A percentile compares a stretch with the other conserved stretches of the same genome.
phyloP scores from a whole-genome alignment of 225 moss, liverwort and hornwort species.

The Physcomitrellopsis africana region DNA sequence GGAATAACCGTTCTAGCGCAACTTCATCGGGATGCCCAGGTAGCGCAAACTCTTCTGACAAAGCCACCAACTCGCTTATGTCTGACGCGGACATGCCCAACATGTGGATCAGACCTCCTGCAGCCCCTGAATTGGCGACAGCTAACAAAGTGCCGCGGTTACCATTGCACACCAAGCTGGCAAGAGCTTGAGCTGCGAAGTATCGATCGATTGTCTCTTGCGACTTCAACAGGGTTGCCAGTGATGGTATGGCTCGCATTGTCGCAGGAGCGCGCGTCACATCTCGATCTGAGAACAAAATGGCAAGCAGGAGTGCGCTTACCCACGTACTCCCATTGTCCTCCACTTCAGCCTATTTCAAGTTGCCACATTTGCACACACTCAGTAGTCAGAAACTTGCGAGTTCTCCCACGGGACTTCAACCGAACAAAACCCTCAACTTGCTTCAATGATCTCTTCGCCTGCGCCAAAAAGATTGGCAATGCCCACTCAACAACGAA shows the following conservation, averaged over 20 bases:
- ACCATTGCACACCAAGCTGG: slow-evolving; percentile 97
- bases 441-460: too few species aligned
- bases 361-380: slow-evolving; percentile 20
- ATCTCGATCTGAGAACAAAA: slow-evolving; percentile 95
- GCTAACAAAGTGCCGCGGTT: slow-evolving; percentile 95
- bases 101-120: slow-evolving; percentile 87
- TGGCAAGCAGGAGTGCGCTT: slow-evolving; percentile 89
- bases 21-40: slow-evolving; percentile 91
- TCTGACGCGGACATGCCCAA: slow-evolving; percentile 90
- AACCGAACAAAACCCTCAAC: background rate
- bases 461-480: background rate
- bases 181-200: slow-evolving; percentile 95
- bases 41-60: slow-evolving; percentile 85
- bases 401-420: background rate
- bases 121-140: slow-evolving; percentile 98
- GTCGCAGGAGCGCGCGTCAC: slow-evolving; percentile 98
- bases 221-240: slow-evolving; percentile 92
- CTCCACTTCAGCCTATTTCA: slow-evolving; percentile 86
- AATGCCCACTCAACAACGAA: slow-evolving; percentile 9
- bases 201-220: slow-evolving; percentile 92
- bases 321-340: slow-evolving; percentile 99
- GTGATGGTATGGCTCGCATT: slow-evolving; percentile 91
- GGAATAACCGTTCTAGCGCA: slow-evolving; percentile 88
- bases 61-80: slow-evolving; percentile 74
- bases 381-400: background rate